phyloP scores from a whole-genome alignment of 805 yeast species.

The Ogataea zsoltii region DNA sequence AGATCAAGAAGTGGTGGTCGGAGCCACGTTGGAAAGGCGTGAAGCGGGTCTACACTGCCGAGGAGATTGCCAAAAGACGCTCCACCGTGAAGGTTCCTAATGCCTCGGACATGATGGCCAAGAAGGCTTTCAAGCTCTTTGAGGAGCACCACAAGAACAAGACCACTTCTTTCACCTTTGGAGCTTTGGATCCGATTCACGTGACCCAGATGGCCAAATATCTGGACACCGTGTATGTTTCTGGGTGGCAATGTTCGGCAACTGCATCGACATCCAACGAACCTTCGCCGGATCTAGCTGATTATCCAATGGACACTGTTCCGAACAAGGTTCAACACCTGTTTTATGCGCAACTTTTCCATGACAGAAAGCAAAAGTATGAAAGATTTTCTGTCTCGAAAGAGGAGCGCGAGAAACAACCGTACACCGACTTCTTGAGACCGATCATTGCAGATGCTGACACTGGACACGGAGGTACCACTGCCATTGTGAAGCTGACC shows the following conservation, averaged over 20 bases:
- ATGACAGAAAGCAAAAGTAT: conserved; percentile 94
- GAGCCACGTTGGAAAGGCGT: conserved; percentile 89
- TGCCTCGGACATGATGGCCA: conserved; percentile 78
- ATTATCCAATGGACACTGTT: conserved; percentile 97
- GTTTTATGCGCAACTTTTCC: conserved; percentile 95
- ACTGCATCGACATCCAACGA: conserved; percentile 97
- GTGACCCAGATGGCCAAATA: conserved; percentile 96
- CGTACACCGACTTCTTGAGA: conserved; percentile 82
- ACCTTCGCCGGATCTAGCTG: conserved; percentile 98
- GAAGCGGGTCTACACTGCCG: conserved; percentile 84
- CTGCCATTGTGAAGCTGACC: conserved; percentile 93
- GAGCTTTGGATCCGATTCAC: conserved; percentile 95
- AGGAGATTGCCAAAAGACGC: conserved; percentile 87
- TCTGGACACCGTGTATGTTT: conserved; percentile 87
- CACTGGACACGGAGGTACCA: conserved; percentile 98
- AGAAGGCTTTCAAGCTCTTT: conserved; percentile 72
- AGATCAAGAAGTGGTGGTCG: conserved; percentile 87
- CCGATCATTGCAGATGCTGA: conserved; percentile 98
- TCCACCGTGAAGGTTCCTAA: conserved; percentile 72
- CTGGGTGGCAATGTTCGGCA: conserved; percentile 99
- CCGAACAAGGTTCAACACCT: conserved; percentile 97
- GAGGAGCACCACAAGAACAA: conserved; percentile 70
- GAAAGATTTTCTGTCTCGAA: conserved; percentile 65
- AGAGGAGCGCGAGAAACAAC: conserved; percentile 67
- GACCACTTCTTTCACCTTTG: conserved; percentile 86